Conservation (phyloP, 257 asterid species). For the Paulownia fortunei region DNA sequence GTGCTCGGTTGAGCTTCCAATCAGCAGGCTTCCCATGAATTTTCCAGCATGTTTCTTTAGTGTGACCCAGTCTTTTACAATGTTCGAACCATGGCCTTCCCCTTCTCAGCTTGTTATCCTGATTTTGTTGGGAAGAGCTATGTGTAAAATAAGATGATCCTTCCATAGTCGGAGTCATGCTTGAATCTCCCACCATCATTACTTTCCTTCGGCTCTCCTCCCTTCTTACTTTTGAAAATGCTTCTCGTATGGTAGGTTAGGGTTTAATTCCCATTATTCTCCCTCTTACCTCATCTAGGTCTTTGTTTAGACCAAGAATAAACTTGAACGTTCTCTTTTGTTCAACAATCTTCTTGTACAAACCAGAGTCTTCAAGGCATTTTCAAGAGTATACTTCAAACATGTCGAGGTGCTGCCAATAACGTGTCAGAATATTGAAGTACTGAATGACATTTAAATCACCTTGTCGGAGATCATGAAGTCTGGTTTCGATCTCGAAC, state of each 20-base stretch:
- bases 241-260: neutral
- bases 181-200: too few relatives aligned
- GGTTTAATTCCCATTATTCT: neutral
- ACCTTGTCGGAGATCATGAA: slow-evolving; percentile 21
- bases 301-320: too few relatives aligned
- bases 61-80: too few relatives aligned
- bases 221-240: neutral
- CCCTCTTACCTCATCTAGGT: slow-evolving; percentile 23
- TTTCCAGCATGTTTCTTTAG: neutral
- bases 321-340: slow-evolving; percentile 18
- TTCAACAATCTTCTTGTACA: slow-evolving; percentile 11
- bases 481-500: slow-evolving; percentile 1
- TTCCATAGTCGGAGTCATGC: too few relatives aligned
- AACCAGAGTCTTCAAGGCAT: neutral
- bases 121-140: too few relatives aligned
- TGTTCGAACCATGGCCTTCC: too few relatives aligned
- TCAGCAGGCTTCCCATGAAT: neutral
- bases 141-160: too few relatives aligned
- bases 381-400: slow-evolving; percentile 1
- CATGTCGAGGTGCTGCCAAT: slow-evolving; percentile 17
- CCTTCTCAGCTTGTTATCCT: too few relatives aligned
- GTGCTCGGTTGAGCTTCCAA: too few relatives aligned
- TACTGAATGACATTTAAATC: slow-evolving; percentile 1
- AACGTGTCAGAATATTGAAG: slow-evolving; percentile 3
- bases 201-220: neutral